Percentiles rank a stretch among this genome's conserved stretches.
Evolutionary conservation across 768 basidiomycete genomes (phyloP).

Genomic region (Macrolepiota dolichaula): DNA sequence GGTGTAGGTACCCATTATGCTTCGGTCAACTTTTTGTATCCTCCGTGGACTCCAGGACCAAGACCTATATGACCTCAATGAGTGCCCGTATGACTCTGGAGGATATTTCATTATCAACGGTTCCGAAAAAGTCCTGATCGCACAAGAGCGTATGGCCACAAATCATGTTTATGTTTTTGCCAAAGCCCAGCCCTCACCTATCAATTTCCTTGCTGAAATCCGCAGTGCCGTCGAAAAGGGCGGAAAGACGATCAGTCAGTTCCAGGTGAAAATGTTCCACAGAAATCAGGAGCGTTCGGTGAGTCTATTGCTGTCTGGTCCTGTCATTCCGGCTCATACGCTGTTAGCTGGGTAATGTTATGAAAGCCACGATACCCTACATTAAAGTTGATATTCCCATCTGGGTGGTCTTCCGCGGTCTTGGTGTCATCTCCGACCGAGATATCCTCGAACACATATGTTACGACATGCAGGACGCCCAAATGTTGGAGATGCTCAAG

Average conservation of each 20-base stretch:
- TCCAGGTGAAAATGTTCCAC: slow-evolving; percentile 97
- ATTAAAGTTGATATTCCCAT: slow-evolving; percentile 98
- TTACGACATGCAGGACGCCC: slow-evolving; percentile 94
- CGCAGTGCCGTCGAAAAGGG: slow-evolving; percentile 97
- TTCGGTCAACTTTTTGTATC: slow-evolving; percentile 93
- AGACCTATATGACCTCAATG: slow-evolving; percentile 88
- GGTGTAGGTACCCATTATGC: slow-evolving; percentile 94
- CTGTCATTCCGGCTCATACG: slow-evolving; percentile 7
- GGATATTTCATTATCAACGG: slow-evolving; percentile 99
- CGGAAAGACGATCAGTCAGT: slow-evolving; percentile 96
- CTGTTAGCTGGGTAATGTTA: slow-evolving; percentile 80
- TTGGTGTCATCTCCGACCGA: slow-evolving; percentile 95
- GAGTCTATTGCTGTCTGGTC: slow-evolving; percentile 26
- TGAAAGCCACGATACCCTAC: slow-evolving; percentile 97
- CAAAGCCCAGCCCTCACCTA: slow-evolving; percentile 94
- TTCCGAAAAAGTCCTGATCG: slow-evolving; percentile 99
- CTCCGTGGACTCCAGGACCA: slow-evolving; percentile 74
- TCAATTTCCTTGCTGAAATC: slow-evolving; percentile 95
- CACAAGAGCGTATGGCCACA: slow-evolving; percentile 98
- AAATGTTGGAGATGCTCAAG: slow-evolving; percentile 97
- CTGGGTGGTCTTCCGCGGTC: slow-evolving; percentile 97
- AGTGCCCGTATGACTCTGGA: slow-evolving; percentile 98
- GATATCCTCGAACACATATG: slow-evolving; percentile 98
- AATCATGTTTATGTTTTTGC: slow-evolving; percentile 99
- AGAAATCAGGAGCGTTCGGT: slow-evolving; percentile 86